Conservation (phyloP, 2,329 filamentous ascomycete species). For the Eutypella sp. region DNA sequence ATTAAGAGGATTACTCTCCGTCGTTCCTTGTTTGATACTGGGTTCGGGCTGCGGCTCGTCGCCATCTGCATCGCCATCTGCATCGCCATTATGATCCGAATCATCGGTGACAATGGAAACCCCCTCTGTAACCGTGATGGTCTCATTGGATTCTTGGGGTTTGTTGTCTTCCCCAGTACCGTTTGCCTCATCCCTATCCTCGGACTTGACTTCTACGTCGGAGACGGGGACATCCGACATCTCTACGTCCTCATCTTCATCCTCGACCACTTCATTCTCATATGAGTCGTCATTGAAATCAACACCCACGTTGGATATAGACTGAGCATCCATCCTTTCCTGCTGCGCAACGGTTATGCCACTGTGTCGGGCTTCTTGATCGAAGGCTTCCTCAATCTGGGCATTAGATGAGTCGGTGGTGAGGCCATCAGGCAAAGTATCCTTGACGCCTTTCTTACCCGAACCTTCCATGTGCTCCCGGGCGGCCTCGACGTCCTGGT, state of each 20-base stretch:
- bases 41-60: too few species aligned
- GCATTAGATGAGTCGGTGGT: not conserved
- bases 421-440: not conserved
- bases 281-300: not conserved
- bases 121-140: too few species aligned
- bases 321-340: too few species aligned
- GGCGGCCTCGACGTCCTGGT: constrained; percentile 8
- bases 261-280: not conserved
- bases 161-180: too few species aligned
- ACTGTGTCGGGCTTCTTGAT: not conserved
- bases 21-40: too few species aligned
- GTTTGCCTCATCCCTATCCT: too few species aligned
- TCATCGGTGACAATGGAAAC: too few species aligned
- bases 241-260: not conserved
- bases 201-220: not conserved
- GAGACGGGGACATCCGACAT: not conserved
- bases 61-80: too few species aligned
- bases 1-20: too few species aligned
- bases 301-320: too few species aligned
- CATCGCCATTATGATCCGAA: too few species aligned
- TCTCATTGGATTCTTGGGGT: too few species aligned
- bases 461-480: not conserved
- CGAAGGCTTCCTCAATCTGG: constrained; percentile 4
- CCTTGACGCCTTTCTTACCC: not conserved
- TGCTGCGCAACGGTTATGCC: not conserved